Conservation (phyloP, 2,329 filamentous ascomycete species). For the Phyllosticta paracitricarpa region DNA sequence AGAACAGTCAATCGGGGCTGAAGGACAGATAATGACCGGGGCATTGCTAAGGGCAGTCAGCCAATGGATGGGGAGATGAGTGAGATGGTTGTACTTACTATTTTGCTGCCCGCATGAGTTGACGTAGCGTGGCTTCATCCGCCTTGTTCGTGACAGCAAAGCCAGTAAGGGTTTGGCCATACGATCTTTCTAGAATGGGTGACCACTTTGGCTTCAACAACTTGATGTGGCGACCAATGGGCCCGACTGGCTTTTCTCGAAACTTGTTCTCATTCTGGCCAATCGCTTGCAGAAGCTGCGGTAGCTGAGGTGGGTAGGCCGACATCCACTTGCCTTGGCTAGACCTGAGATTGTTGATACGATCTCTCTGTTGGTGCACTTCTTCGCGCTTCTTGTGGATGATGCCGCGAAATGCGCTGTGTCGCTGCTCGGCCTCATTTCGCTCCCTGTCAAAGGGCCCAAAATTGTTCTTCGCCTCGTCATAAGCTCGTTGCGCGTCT, state of each 20-base stretch:
- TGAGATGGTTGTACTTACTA: constrained; percentile 30
- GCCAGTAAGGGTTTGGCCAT: constrained; percentile 59
- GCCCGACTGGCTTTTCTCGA: constrained; percentile 64
- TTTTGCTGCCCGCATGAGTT: constrained; percentile 52
- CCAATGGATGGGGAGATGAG: no score
- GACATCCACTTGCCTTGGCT: constrained; percentile 51
- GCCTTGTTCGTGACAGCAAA: constrained; percentile 73
- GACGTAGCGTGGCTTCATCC: constrained; percentile 61
- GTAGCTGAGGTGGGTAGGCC: constrained; percentile 54
- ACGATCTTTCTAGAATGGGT: constrained; percentile 64
- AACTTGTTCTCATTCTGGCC: constrained; percentile 56
- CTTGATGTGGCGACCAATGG: constrained; percentile 68
- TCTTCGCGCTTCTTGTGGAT: constrained; percentile 34
- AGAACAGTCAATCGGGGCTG: constrained; percentile 45
- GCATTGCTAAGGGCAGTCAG: neutral
- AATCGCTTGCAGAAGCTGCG: constrained; percentile 57
- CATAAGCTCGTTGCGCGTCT: constrained; percentile 34
- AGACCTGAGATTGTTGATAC: constrained; percentile 43
- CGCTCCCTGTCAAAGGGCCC: constrained; percentile 25
- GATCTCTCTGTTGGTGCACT: constrained; percentile 41
- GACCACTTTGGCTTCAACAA: constrained; percentile 76
- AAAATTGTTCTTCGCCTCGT: constrained; percentile 31
- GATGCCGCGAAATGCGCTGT: constrained; percentile 15
- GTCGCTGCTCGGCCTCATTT: constrained; percentile 21
- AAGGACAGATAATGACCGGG: constrained; percentile 44